Evolutionary conservation across 2,329 filamentous ascomycete species (phyloP).

Genomic region (Onygena corvina): DNA sequence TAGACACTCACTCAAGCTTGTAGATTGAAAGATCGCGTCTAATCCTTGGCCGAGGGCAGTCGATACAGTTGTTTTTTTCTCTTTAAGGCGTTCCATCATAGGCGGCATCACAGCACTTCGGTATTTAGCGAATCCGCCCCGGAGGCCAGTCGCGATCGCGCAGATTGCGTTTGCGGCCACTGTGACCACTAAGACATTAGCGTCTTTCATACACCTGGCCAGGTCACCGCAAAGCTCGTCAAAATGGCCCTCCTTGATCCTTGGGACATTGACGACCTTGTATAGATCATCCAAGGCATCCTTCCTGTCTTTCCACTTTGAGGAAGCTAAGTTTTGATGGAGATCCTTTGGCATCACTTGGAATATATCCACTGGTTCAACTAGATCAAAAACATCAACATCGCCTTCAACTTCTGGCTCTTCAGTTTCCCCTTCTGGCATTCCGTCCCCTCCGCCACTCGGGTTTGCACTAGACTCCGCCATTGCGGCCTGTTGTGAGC

Average conservation of each 20-base stretch:
- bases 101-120: conserved; percentile 68
- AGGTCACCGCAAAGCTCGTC: conserved; percentile 70
- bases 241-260: conserved; percentile 84
- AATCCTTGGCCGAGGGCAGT: conserved; percentile 79
- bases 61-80: conserved; percentile 83
- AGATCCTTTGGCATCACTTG: conserved; percentile 73
- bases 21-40: conserved; percentile 56
- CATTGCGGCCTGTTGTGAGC: conserved; percentile 76
- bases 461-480: conserved; percentile 47
- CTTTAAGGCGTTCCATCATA: conserved; percentile 90
- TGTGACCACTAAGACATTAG: conserved; percentile 88
- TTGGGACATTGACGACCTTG: conserved; percentile 64
- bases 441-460: conserved; percentile 46
- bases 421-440: conserved; percentile 45
- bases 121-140: conserved; percentile 67
- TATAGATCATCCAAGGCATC: conserved; percentile 78
- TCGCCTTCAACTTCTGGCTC: conserved; percentile 54
- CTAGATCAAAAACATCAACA: conserved; percentile 68
- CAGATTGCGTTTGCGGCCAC: conserved; percentile 90
- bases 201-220: conserved; percentile 97
- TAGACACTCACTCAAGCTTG: conserved; percentile 70
- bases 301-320: conserved; percentile 98
- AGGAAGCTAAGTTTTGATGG: conserved; percentile 68
- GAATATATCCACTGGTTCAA: conserved; percentile 76
- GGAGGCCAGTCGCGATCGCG: conserved; percentile 71